These are phyloP conservation scores for Candida gigantensis DNA, from an alignment of 1,139 yeast species.

Conservation along the genomic window DNA sequence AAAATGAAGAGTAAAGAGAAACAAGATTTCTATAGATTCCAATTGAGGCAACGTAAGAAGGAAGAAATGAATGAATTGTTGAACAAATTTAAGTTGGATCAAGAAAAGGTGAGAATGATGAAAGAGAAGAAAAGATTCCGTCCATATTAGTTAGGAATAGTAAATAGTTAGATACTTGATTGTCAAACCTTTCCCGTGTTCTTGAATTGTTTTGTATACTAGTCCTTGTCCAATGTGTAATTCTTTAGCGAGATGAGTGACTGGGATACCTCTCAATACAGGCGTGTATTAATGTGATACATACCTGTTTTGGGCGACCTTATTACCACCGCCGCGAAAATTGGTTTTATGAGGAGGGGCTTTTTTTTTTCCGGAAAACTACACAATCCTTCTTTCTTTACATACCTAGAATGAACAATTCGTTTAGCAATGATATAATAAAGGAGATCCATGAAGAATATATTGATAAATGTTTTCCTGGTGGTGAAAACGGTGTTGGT, in stretches of 20 bases:
- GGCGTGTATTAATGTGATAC: neutral
- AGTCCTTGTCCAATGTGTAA: too few relatives aligned
- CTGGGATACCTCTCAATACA: too few relatives aligned
- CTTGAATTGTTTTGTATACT: too few relatives aligned
- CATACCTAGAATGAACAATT: neutral
- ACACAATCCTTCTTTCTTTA: too few relatives aligned
- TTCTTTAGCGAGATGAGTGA: too few relatives aligned
- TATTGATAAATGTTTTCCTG: slow-evolving; percentile 20
- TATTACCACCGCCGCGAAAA: too few relatives aligned
- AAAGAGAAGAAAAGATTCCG: slow-evolving; percentile 79
- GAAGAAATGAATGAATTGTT: slow-evolving; percentile 87
- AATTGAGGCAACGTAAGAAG: slow-evolving; percentile 90
- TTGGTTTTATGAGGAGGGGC: too few relatives aligned
- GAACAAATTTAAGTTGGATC: slow-evolving; percentile 84
- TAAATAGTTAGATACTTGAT: too few relatives aligned
- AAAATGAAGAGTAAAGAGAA: slow-evolving; percentile 79
- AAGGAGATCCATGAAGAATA: slow-evolving; percentile 20
- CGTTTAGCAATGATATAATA: slow-evolving; percentile 10
- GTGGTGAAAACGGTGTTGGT: slow-evolving; percentile 9
- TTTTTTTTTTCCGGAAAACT: too few relatives aligned
- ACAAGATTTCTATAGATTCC: slow-evolving; percentile 93
- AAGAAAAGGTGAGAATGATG: slow-evolving; percentile 76
- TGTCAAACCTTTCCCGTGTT: too few relatives aligned
- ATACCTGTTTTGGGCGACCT: neutral
- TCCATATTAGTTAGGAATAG: slow-evolving; percentile 56